Evolutionary conservation across 2,329 filamentous ascomycete genomes (phyloP).

Genomic region (Ceratocystis lukuohia): DNA sequence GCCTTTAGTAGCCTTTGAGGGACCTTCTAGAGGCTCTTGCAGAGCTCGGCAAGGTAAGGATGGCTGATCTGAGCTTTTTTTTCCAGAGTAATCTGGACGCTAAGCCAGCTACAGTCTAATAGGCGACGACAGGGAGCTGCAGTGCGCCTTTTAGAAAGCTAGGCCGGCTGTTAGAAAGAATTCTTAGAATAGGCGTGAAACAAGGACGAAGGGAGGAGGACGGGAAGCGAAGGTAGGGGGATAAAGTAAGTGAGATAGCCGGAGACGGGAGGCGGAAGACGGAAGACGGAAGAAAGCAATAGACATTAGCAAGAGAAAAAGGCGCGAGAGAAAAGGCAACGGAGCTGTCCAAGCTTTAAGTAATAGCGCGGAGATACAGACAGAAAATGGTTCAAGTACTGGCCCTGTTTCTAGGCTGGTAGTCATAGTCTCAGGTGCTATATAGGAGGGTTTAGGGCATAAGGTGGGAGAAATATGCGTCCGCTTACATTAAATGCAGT

Average conservation of each 20-base stretch:
- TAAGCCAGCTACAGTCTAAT: conserved; percentile 2
- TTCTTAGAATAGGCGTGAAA: conserved; percentile 1
- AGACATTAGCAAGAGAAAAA: background rate
- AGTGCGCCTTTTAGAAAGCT: background rate
- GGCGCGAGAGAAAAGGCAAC: background rate
- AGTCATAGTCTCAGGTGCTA: background rate
- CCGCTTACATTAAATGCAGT: background rate
- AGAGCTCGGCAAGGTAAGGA: background rate
- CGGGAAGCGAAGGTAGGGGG: background rate
- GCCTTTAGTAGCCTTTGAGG: background rate
- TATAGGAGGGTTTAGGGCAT: background rate
- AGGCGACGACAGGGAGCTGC: background rate
- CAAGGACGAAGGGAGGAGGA: background rate
- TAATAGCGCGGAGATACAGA: background rate
- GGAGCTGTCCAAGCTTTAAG: background rate
- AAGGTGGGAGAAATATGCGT: background rate
- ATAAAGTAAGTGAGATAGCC: background rate
- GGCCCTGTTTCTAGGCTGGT: background rate
- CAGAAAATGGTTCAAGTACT: background rate
- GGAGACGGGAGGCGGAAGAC: background rate
- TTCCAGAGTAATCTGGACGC: background rate
- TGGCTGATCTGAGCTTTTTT: background rate
- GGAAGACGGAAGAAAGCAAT: background rate
- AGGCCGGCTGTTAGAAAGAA: background rate
- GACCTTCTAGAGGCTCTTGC: background rate